Percentiles rank a stretch among this genome's conserved stretches.
Evolutionary conservation across 2,329 filamentous ascomycete species (phyloP).

Genomic region (Sclerotinia sclerotiorum): DNA sequence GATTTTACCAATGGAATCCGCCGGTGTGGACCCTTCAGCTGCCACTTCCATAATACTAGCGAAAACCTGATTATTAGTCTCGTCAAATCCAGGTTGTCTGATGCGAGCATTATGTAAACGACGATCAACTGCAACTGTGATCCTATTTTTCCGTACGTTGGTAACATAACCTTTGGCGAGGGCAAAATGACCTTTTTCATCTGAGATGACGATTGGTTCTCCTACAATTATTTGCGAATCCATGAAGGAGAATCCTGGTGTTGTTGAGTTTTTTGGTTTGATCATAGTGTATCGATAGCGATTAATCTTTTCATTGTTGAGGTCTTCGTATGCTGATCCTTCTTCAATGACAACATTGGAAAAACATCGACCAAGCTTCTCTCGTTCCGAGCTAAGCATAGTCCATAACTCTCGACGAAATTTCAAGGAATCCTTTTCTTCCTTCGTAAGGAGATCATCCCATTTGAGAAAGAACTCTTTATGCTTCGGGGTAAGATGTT

Average conservation of each 20-base stretch:
- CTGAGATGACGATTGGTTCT: constrained; percentile 94
- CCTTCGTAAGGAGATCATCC: constrained; percentile 89
- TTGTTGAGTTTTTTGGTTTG: constrained; percentile 56
- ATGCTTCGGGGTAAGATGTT: constrained; percentile 72
- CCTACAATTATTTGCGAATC: constrained; percentile 86
- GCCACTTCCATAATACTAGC: constrained; percentile 86
- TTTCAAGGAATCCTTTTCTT: constrained; percentile 87
- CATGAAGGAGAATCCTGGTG: constrained; percentile 73
- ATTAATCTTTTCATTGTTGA: constrained; percentile 78
- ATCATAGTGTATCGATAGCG: constrained; percentile 83
- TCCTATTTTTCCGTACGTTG: constrained; percentile 69
- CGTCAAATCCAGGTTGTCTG: constrained; percentile 72
- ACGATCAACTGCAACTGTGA: constrained; percentile 88
- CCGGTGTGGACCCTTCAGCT: constrained; percentile 53
- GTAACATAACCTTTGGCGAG: constrained; percentile 90
- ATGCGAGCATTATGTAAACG: constrained; percentile 83
- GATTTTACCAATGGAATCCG: constrained; percentile 53
- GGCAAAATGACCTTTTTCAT: constrained; percentile 92
- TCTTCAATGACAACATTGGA: constrained; percentile 81
- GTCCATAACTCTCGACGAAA: constrained; percentile 92
- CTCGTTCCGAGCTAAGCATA: constrained; percentile 84
- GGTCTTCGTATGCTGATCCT: constrained; percentile 69
- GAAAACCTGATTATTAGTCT: constrained; percentile 78
- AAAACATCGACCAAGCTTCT: constrained; percentile 87
- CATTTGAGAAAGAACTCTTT: constrained; percentile 89